A percentile compares a stretch with the other conserved stretches of the same genome.
Conservation (phyloP, 768 basidiomycete genomes). For the Collybiopsis confluens region DNA sequence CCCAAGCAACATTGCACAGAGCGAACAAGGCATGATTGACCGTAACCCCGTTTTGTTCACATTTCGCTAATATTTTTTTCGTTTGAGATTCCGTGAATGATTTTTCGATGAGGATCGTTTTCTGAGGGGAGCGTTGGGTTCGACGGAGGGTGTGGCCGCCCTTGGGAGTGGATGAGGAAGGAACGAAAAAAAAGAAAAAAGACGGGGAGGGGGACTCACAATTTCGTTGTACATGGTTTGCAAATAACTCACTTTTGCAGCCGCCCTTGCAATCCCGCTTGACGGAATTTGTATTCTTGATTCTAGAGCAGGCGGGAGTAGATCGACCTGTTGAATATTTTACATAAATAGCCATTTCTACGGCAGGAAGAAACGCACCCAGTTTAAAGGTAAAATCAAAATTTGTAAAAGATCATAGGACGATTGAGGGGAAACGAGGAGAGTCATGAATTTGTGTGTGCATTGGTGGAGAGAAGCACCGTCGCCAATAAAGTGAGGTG, state of each 20-base stretch:
- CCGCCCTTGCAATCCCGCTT: conserved; percentile 25
- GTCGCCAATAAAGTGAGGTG: conserved; percentile 65
- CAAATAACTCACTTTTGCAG: conserved; percentile 44
- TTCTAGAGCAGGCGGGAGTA: conserved; percentile 24
- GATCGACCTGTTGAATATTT: conserved; percentile 8
- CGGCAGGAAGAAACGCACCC: conserved; percentile 13
- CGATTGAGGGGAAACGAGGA: conserved; percentile 24
- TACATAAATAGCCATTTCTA: not conserved
- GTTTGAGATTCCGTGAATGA: conserved; percentile 29
- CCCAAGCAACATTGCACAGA: conserved; percentile 57
- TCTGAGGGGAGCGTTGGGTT: conserved; percentile 29
- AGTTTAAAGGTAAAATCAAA: conserved; percentile 15
- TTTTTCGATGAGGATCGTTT: conserved; percentile 26
- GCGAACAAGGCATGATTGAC: conserved; percentile 59
- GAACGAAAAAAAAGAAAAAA: not conserved
- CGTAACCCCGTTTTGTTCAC: conserved; percentile 57
- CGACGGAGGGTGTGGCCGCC: conserved; percentile 56
- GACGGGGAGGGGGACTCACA: conserved; percentile 20
- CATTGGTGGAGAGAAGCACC: conserved; percentile 64
- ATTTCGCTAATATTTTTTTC: conserved; percentile 46
- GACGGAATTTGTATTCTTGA: conserved; percentile 18
- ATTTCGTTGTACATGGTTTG: conserved; percentile 42
- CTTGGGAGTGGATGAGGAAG: conserved; percentile 17
- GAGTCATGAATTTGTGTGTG: conserved; percentile 57
- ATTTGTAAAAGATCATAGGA: conserved; percentile 17